These are phyloP conservation scores for Aquilaria yunnanensis DNA, from an alignment of 345 rosid species.

Conservation along the genomic window DNA sequence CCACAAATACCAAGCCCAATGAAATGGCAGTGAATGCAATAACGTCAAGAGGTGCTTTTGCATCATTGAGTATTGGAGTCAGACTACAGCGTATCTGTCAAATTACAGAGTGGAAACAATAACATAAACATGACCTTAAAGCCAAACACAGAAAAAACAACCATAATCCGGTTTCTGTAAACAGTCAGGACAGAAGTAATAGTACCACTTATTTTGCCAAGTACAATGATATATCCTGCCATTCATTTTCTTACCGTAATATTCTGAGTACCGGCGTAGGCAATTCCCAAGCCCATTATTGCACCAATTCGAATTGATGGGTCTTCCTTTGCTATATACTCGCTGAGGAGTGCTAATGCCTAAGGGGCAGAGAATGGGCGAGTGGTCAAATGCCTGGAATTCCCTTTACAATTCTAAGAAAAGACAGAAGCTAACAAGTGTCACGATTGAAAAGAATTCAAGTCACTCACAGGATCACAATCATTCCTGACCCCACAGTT, in stretches of 20 bases:
- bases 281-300: slow-evolving; percentile 91
- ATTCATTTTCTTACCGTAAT: slow-evolving; percentile 8
- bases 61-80: slow-evolving; percentile 63
- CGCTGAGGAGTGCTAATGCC: slow-evolving; percentile 86
- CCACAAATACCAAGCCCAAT: slow-evolving; percentile 86
- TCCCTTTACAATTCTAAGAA: background rate
- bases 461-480: slow-evolving; percentile 80
- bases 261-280: slow-evolving; percentile 90
- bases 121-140: background rate
- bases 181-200: background rate
- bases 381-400: background rate
- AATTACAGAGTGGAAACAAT: background rate
- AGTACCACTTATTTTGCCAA: background rate
- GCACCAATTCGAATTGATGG: slow-evolving; percentile 82
- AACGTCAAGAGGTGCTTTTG: slow-evolving; percentile 74
- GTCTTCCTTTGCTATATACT: slow-evolving; percentile 65
- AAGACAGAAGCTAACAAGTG: background rate
- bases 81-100: slow-evolving; percentile 59
- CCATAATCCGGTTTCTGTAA: background rate
- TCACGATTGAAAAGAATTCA: background rate
- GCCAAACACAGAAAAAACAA: background rate
- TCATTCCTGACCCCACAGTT: slow-evolving; percentile 80
- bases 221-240: too few species aligned
- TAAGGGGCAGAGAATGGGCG: slow-evolving; percentile 26
- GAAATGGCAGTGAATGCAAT: slow-evolving; percentile 82